phyloP scores from a whole-genome alignment of 306 rosid genomes.

The Gastrolobium bilobum region DNA sequence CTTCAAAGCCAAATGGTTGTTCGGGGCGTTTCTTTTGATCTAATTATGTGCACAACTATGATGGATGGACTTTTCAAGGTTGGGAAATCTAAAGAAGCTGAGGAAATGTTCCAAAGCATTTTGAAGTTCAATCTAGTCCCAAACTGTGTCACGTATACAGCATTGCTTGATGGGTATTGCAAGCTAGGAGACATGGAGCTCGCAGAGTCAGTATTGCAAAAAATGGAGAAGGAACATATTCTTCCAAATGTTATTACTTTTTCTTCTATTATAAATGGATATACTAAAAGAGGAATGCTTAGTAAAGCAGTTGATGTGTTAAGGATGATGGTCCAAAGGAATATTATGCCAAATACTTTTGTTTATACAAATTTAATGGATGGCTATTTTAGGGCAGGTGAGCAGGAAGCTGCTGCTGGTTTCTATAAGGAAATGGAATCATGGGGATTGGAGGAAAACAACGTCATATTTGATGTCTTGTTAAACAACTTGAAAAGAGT shows the following conservation, averaged over 20 bases:
- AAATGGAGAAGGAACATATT: conserved; percentile 70
- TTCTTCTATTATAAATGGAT: conserved; percentile 83
- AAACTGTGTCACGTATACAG: conserved; percentile 76
- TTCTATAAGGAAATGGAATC: conserved; percentile 77
- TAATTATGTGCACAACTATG: conserved; percentile 69
- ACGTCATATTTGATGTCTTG: conserved; percentile 73
- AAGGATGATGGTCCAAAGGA: conserved; percentile 66
- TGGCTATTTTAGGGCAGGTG: conserved; percentile 72
- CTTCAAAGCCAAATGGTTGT: conserved; percentile 80
- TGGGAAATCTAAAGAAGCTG: conserved; percentile 72
- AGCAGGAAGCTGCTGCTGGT: conserved; percentile 68
- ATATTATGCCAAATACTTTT: conserved; percentile 71
- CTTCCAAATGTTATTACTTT: conserved; percentile 75
- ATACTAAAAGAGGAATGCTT: conserved; percentile 82
- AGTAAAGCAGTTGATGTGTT: conserved; percentile 66
- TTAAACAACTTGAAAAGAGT: conserved; percentile 78
- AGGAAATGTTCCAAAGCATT: conserved; percentile 62
- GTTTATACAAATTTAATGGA: conserved; percentile 75
- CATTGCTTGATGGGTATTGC: conserved; percentile 75
- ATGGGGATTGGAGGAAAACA: conserved; percentile 71
- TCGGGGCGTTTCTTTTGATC: conserved; percentile 77
- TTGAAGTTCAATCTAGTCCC: conserved; percentile 69
- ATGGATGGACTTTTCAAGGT: conserved; percentile 85
- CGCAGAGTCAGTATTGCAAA: conserved; percentile 66
- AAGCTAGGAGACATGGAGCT: conserved; percentile 72